These are phyloP conservation scores for Aspergillus ustus DNA, from an alignment of 2,329 filamentous ascomycete species.

Conservation along the genomic window DNA sequence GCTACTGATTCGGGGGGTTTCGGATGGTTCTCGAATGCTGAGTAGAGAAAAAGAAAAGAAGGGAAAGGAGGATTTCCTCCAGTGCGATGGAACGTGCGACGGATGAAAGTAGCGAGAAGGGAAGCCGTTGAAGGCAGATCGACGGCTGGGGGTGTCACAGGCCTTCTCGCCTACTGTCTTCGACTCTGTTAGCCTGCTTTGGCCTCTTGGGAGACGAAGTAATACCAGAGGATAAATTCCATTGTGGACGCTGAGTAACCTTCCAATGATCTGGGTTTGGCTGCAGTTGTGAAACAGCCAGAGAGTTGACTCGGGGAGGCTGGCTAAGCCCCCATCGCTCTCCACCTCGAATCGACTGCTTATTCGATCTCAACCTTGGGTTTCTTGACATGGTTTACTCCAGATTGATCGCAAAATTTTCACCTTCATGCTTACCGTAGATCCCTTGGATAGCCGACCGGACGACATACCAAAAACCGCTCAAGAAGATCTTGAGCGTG, in stretches of 20 bases:
- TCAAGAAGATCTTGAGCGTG: background rate
- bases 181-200: background rate
- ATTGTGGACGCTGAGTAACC: background rate
- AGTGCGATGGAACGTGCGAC: background rate
- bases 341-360: slow-evolving; percentile 25
- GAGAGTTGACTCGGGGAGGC: slow-evolving; percentile 18
- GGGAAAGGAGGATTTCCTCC: background rate
- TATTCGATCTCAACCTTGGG: background rate
- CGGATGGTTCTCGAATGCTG: slow-evolving; percentile 16
- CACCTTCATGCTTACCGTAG: background rate
- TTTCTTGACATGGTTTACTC: slow-evolving; percentile 14
- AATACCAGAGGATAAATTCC: background rate
- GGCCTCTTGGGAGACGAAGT: too few species aligned
- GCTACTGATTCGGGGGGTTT: slow-evolving; percentile 22
- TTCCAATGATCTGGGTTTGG: slow-evolving; percentile 2
- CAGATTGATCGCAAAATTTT: background rate
- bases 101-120: background rate
- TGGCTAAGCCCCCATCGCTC: slow-evolving; percentile 38
- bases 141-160: background rate
- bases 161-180: background rate
- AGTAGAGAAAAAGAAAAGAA: background rate
- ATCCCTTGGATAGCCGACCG: background rate
- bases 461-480: background rate
- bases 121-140: slow-evolving; percentile 5
- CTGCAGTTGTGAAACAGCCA: slow-evolving; percentile 9